These are phyloP conservation scores for Stagonosporopsis tanaceti DNA, from an alignment of 2,329 filamentous ascomycete genomes.

Conservation along the genomic window DNA sequence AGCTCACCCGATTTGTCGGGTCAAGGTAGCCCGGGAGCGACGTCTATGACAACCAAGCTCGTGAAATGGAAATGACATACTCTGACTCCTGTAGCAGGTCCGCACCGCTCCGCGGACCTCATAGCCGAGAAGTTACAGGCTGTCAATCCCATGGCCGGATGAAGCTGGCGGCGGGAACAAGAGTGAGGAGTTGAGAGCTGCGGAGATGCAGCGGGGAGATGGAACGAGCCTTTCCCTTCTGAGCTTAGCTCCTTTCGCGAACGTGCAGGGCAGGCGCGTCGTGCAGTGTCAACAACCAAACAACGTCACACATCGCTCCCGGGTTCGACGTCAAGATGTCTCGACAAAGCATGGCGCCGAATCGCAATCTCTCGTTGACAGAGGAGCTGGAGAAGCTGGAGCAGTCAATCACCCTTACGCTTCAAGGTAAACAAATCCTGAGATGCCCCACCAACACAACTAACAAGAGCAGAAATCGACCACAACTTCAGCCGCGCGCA, in stretches of 20 bases:
- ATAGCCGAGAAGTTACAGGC: slow-evolving; percentile 4
- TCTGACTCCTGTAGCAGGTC: neutral
- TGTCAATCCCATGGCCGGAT: slow-evolving; percentile 5
- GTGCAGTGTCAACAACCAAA: slow-evolving; percentile 20
- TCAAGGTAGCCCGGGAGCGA: slow-evolving; percentile 23
- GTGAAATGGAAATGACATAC: slow-evolving; percentile 7
- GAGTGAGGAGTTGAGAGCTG: slow-evolving; percentile 5
- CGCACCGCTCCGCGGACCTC: slow-evolving; percentile 7
- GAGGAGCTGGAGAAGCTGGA: slow-evolving; percentile 96
- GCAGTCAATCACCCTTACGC: slow-evolving; percentile 93
- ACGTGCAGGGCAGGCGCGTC: slow-evolving; percentile 26
- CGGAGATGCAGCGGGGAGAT: slow-evolving; percentile 25
- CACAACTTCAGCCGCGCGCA: slow-evolving; percentile 98
- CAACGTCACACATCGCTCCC: slow-evolving; percentile 1
- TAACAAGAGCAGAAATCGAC: slow-evolving; percentile 79
- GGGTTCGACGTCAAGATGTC: slow-evolving; percentile 54
- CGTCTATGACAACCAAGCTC: slow-evolving; percentile 11
- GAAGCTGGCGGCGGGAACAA: slow-evolving; percentile 15
- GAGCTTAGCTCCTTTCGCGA: slow-evolving; percentile 22
- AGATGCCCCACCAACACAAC: slow-evolving; percentile 34
- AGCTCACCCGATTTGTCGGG: slow-evolving; percentile 20
- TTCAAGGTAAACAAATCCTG: slow-evolving; percentile 71
- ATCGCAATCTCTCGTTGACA: slow-evolving; percentile 76
- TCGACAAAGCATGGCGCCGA: slow-evolving; percentile 56
- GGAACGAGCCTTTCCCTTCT: slow-evolving; percentile 11